phyloP scores from a whole-genome alignment of 2,329 filamentous ascomycete species.

The Apiospora phragmitis region DNA sequence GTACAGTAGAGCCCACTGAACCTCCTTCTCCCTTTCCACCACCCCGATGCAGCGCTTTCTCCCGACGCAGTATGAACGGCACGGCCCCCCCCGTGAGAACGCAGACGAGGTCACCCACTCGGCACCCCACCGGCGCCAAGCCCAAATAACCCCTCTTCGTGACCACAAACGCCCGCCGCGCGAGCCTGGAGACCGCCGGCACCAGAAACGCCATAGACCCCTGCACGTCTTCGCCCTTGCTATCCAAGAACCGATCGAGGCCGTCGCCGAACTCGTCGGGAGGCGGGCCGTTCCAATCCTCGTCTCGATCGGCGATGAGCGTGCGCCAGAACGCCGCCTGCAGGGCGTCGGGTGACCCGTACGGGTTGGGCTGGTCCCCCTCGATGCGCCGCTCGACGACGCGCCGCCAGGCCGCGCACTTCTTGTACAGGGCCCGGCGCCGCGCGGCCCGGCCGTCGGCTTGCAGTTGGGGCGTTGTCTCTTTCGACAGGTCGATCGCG shows the following conservation, averaged over 20 bases:
- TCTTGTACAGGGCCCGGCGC: background rate
- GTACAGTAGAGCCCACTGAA: background rate
- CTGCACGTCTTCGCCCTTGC: background rate
- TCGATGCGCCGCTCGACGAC: background rate
- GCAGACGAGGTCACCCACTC: background rate
- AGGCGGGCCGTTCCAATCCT: background rate
- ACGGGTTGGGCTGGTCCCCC: background rate
- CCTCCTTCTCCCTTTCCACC: background rate
- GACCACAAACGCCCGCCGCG: background rate
- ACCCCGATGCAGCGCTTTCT: background rate
- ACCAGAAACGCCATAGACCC: background rate
- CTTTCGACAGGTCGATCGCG: background rate
- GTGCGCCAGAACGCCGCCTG: constrained; percentile 1
- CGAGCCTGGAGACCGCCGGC: background rate
- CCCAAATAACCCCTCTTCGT: background rate
- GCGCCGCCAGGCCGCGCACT: background rate
- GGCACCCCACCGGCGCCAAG: background rate
- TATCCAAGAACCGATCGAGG: background rate
- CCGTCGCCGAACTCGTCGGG: background rate
- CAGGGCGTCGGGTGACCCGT: background rate
- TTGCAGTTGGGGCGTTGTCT: background rate
- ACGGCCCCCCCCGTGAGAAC: background rate
- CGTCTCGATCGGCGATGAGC: background rate
- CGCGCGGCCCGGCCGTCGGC: background rate
- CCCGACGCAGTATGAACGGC: background rate